Percentiles rank a stretch among this genome's conserved stretches.
Evolutionary conservation across 768 basidiomycete species (phyloP).

Genomic region (Phylloporus sp.): DNA sequence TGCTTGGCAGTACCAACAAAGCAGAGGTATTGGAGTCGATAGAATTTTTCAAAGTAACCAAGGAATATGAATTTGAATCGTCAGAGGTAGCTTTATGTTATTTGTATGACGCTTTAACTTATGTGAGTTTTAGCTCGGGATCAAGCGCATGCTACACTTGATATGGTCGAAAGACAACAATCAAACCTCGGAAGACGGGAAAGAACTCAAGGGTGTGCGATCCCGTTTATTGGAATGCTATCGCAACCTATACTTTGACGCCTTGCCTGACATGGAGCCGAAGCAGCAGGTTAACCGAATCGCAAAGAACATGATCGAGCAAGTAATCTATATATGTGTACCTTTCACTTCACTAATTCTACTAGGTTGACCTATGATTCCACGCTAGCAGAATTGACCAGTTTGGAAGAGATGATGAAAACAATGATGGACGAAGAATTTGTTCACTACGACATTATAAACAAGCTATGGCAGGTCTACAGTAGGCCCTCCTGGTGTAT

Average conservation of each 20-base stretch:
- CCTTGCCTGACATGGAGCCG: conserved; percentile 64
- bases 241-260: conserved; percentile 82
- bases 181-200: conserved; percentile 68
- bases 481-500: conserved; percentile 47
- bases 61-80: conserved; percentile 75
- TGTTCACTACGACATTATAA: conserved; percentile 79
- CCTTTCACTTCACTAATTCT: not conserved
- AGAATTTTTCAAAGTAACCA: conserved; percentile 83
- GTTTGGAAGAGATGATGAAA: conserved; percentile 93
- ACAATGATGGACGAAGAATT: conserved; percentile 91
- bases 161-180: conserved; percentile 96
- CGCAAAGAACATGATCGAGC: conserved; percentile 98
- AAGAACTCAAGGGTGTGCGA: conserved; percentile 84
- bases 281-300: conserved; percentile 90
- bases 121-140: conserved; percentile 55
- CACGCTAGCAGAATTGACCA: conserved; percentile 91
- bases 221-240: conserved; percentile 88
- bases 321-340: conserved; percentile 18
- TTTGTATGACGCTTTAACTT: not conserved
- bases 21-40: conserved; percentile 80
- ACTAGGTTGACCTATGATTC: conserved; percentile 84
- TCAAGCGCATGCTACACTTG: conserved; percentile 95
- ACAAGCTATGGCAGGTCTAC: conserved; percentile 95
- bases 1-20: conserved; percentile 85
- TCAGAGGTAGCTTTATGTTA: conserved; percentile 53